phyloP scores from a whole-genome alignment of 352 stramenopile species.

The Elongisporangium anandrum region DNA sequence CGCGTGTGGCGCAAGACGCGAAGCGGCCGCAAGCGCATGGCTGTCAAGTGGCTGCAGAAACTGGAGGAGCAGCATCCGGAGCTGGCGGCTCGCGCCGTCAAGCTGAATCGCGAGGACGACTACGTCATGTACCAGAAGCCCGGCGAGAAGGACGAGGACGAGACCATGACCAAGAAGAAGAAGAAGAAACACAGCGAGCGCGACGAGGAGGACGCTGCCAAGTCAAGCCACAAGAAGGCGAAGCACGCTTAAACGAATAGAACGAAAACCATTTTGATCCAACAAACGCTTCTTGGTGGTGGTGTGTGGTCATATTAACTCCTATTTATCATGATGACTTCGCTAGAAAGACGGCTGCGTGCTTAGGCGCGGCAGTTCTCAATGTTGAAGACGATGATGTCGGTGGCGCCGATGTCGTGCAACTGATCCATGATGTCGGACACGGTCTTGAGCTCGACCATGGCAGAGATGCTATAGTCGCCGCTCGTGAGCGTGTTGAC shows the following conservation, averaged over 20 bases:
- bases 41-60: constrained; percentile 90
- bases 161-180: constrained; percentile 10
- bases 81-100: constrained; percentile 66
- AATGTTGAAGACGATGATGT: constrained; percentile 97
- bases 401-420: constrained; percentile 91
- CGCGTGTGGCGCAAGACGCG: constrained; percentile 87
- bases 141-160: constrained; percentile 4
- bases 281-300: background rate
- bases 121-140: constrained; percentile 80
- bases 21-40: constrained; percentile 92
- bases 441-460: constrained; percentile 90
- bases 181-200: constrained; percentile 27
- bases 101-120: constrained; percentile 85
- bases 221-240: background rate
- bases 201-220: background rate
- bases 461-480: constrained; percentile 87
- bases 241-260: background rate
- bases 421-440: constrained; percentile 96
- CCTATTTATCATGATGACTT: constrained; percentile 6
- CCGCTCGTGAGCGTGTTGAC: constrained; percentile 89
- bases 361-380: constrained; percentile 90
- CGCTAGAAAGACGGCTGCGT: background rate
- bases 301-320: background rate
- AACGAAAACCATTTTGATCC: background rate
- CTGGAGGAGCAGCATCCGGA: constrained; percentile 82